Evolutionary conservation across 352 stramenopile genomes (phyloP), one percentile per base, ranked within the genome.

Genomic region (Pythium phragmitis): DNA sequence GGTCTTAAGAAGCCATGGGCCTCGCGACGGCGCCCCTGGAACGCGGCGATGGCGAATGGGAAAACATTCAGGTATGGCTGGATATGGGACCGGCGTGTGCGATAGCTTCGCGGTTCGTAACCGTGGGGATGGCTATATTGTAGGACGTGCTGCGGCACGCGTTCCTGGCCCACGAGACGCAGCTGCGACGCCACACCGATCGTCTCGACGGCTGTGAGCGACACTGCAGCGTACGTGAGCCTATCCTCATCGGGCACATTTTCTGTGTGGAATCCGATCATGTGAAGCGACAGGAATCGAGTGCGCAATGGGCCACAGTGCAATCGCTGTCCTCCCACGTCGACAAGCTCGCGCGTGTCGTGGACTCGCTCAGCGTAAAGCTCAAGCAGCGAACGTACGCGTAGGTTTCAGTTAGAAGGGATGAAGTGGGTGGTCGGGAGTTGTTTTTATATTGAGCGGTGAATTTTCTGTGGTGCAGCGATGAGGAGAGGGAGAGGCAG

Each of bases 11-110:
- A 30, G 8, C 45, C 21, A 63, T 60, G 66, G 54, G 19, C 8
- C 37, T 43, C 17, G 73, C 80, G 17, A 45, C 77, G 21, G 47
- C 12, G 3, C 76, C 77, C 45, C 69, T 89, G 17, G 67, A 75
- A 65, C 72, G 61, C 13, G 80, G 80, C 21, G 68, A 85, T 61
- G 80, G 80, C 65, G 51, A 61, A 26, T 89, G 78, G 80, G 80
- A 89, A 53, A 89, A 88, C 58, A 88, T 89, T 56, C 78, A 87
- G 72, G 80, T 85, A 46, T 30, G 9, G 7, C 4, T 42, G 14
- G 11, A 42, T 42, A 42, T 16, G 36, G 1, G 4, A 26, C 26
- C 39, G 19, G 13, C 34, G 33, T 48, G 6, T 12, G 26, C 12
- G n/a, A 43, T 14, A 9, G 34, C n/a, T 1, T n/a, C 12, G 34